phyloP scores from a whole-genome alignment of 2,329 filamentous ascomycete species.

The Tolypocladium inflatum region DNA sequence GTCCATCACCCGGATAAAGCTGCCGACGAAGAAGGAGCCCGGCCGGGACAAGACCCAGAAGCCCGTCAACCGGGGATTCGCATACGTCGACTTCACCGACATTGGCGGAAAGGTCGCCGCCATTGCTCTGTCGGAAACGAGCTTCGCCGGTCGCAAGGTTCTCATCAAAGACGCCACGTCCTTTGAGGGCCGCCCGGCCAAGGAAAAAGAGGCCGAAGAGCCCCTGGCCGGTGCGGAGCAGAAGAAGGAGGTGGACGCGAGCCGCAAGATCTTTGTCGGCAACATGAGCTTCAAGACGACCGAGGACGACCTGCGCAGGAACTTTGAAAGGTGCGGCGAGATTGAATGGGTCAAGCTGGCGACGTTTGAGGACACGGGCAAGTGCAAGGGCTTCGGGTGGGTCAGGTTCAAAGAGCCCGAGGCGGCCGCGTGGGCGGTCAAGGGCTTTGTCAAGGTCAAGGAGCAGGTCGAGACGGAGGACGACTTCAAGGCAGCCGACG shows the following conservation, averaged over 20 bases:
- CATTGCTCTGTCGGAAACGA: conserved; percentile 75
- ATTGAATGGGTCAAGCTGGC: conserved; percentile 80
- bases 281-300: conserved; percentile 78
- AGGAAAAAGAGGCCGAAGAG: conserved; percentile 33
- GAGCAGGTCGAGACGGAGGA: conserved; percentile 54
- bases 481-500: conserved; percentile 44
- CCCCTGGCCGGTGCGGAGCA: conserved; percentile 20
- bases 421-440: conserved; percentile 59
- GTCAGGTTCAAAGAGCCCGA: conserved; percentile 78
- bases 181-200: conserved; percentile 81
- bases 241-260: conserved; percentile 44
- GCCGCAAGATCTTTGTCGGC: conserved; percentile 82
- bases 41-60: conserved; percentile 22
- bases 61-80: conserved; percentile 77
- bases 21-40: conserved; percentile 55
- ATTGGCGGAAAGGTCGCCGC: conserved; percentile 65
- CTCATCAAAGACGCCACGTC: conserved; percentile 89
- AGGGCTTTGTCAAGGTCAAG: conserved; percentile 67
- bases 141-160: conserved; percentile 66
- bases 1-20: conserved; percentile 74
- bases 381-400: conserved; percentile 97
- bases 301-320: conserved; percentile 68
- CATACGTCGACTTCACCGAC: conserved; percentile 84
- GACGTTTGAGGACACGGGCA: conserved; percentile 92
- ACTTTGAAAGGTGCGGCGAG: conserved; percentile 78